phyloP scores from a whole-genome alignment of 1,284 basidiomycete genomes.

The Schizophyllum amplum region DNA sequence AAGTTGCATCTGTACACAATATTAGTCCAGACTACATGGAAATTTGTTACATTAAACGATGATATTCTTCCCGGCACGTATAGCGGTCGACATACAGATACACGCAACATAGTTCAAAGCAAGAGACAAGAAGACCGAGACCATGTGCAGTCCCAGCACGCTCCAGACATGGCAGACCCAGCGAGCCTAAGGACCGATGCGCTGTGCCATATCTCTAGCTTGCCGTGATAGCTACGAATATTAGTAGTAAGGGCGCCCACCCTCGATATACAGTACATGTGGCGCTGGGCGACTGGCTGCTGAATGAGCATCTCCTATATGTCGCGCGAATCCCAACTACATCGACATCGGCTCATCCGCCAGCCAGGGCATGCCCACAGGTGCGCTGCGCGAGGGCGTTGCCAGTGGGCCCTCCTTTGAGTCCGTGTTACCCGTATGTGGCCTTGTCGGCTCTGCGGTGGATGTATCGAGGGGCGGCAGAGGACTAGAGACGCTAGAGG shows the following conservation, averaged over 20 bases:
- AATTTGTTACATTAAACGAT: neutral
- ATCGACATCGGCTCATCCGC: neutral
- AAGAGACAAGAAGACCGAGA: neutral
- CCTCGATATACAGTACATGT: too few species aligned
- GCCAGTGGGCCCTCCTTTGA: neutral
- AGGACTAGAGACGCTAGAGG: neutral
- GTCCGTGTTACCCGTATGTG: neutral
- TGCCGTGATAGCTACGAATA: neutral
- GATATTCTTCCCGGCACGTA: neutral
- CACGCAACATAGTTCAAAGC: neutral
- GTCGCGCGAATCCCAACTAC: neutral
- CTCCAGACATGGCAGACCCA: neutral
- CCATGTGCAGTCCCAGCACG: neutral
- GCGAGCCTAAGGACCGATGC: neutral
- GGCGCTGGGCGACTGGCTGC: too few species aligned
- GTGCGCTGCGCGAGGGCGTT: neutral
- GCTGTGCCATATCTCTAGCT: neutral
- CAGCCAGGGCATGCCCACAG: neutral
- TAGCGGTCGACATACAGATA: neutral
- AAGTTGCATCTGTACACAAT: neutral
- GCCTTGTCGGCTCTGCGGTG: too few species aligned
- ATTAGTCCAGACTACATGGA: neutral
- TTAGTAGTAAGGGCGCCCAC: neutral
- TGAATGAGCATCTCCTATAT: too few species aligned
- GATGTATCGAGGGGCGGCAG: neutral